Percentiles rank a stretch among this genome's conserved stretches.
phyloP scores from a whole-genome alignment of 2,329 filamentous ascomycete genomes.

The Talaromyces pinophilus region DNA sequence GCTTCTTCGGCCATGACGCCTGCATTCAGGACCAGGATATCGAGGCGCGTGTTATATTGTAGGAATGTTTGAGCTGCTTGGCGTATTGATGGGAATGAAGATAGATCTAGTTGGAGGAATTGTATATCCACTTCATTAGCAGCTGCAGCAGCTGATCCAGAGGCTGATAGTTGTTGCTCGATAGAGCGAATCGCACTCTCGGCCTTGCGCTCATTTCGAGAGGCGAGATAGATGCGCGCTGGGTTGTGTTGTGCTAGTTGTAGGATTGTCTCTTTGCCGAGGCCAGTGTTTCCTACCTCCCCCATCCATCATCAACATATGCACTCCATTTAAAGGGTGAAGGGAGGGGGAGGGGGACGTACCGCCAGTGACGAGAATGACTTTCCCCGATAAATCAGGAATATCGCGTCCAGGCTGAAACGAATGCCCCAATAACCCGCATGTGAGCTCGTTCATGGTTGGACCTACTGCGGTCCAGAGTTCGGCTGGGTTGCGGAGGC shows the following conservation, averaged over 20 bases:
- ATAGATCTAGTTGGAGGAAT: constrained; percentile 52
- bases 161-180: constrained; percentile 32
- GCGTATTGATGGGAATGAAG: constrained; percentile 53
- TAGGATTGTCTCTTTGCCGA: constrained; percentile 51
- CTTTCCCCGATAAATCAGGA: constrained; percentile 49
- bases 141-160: neutral
- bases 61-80: constrained; percentile 47
- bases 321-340: no score
- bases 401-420: constrained; percentile 51
- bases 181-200: constrained; percentile 49
- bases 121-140: constrained; percentile 40
- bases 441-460: constrained; percentile 38
- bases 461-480: constrained; percentile 36
- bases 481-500: constrained; percentile 36
- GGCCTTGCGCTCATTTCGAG: constrained; percentile 48
- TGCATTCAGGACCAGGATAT: constrained; percentile 51
- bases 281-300: constrained; percentile 46
- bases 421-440: constrained; percentile 36
- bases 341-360: constrained; percentile 14
- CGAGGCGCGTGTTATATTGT: constrained; percentile 44
- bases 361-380: constrained; percentile 57
- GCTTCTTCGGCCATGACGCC: constrained; percentile 49
- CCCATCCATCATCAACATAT: neutral
- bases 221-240: constrained; percentile 57
- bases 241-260: constrained; percentile 55